Evolutionary conservation across 371 early-diverging fungal species (phyloP), one percentile per base, ranked within the genome.

Genomic region (Mortierella sp.): DNA sequence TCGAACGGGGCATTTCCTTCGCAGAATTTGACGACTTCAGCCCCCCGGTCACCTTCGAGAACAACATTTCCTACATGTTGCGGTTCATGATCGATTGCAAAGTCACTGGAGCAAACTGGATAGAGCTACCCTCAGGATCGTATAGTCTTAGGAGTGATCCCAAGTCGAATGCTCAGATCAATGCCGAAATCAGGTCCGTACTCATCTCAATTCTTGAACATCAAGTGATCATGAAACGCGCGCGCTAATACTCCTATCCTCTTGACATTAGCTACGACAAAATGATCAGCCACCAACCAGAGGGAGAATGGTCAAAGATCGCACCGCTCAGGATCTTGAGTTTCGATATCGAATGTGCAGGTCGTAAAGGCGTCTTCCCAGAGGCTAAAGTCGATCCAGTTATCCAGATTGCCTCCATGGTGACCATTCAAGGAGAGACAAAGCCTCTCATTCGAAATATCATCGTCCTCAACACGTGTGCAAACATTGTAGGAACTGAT

Each of bases 311-410:
- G 95, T 92, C 93, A 5, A 89, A 91, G 53, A 85, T 99, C 46
- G 99, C 99, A 0, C 99, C 99, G 0, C 83, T 99, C 22, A 91
- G 99, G 58, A 92, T 99, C 50, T 77, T 99, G 45, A 96, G 96
- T 73, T 97, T 99, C 76, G 99, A 99, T 91, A 99, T 99, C 65
- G 99, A 99, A 84, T 99, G 99, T 76, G 93, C 96, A 41, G 98
- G 99, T 22, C 84, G 97, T 40, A 95, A 94, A 61, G 97, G 97
- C 44, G 82, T 95, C n/a, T 99, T 99, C 68, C 99, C 99, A 1
- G 96, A 95, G 50, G 86, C 99, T 13, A 79, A 89, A 48, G 64
- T 86, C 3, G 99, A 99, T 82, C 97, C 99, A 0, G 96, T 99
- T n/a, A 99, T 99, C 67, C 99, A 99, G 80, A 99, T 99, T 69